A percentile compares a stretch with the other conserved stretches of the same genome.
phyloP scores from a whole-genome alignment of 225 moss, liverwort and hornwort species.

The Bryoerythrophyllum caledonicum region DNA sequence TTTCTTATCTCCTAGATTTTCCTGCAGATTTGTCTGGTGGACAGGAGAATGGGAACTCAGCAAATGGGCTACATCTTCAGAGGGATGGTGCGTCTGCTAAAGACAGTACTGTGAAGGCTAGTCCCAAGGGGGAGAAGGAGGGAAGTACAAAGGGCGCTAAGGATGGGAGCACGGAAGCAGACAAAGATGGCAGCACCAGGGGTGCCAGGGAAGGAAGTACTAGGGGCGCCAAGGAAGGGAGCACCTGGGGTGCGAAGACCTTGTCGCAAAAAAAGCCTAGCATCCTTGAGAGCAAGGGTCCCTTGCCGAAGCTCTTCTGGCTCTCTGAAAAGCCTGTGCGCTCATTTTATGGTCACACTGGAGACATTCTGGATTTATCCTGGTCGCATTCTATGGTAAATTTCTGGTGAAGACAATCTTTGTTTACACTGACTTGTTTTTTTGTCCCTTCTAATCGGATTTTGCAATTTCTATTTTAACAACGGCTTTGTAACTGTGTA shows the following conservation, averaged over 20 bases:
- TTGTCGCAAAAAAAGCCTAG: slow-evolving; percentile 48
- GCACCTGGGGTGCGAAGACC: slow-evolving; percentile 36
- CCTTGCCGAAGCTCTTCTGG: slow-evolving; percentile 82
- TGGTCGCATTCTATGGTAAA: slow-evolving; percentile 89
- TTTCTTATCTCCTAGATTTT: slow-evolving; percentile 16
- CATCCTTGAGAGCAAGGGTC: slow-evolving; percentile 48
- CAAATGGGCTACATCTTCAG: slow-evolving; percentile 28
- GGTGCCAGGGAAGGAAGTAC: slow-evolving; percentile 31
- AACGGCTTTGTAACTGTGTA: slow-evolving; percentile 18
- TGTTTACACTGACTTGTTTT: background rate
- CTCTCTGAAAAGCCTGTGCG: slow-evolving; percentile 75
- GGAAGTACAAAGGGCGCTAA: slow-evolving; percentile 34
- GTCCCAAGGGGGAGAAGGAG: slow-evolving; percentile 37
- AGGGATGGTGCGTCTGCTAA: slow-evolving; percentile 28
- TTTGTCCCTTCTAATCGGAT: slow-evolving; percentile 5
- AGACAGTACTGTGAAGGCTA: slow-evolving; percentile 35
- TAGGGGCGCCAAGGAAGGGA: slow-evolving; percentile 40
- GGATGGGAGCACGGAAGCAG: slow-evolving; percentile 33
- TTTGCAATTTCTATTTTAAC: slow-evolving; percentile 1
- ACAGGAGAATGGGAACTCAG: slow-evolving; percentile 37
- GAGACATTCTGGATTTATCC: slow-evolving; percentile 91
- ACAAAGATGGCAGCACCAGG: slow-evolving; percentile 38
- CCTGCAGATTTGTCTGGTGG: slow-evolving; percentile 49
- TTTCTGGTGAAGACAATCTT: background rate
- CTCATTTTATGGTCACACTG: slow-evolving; percentile 87